Evolutionary conservation across 1,284 basidiomycete genomes (phyloP).

Genomic region (Malassezia restricta): DNA sequence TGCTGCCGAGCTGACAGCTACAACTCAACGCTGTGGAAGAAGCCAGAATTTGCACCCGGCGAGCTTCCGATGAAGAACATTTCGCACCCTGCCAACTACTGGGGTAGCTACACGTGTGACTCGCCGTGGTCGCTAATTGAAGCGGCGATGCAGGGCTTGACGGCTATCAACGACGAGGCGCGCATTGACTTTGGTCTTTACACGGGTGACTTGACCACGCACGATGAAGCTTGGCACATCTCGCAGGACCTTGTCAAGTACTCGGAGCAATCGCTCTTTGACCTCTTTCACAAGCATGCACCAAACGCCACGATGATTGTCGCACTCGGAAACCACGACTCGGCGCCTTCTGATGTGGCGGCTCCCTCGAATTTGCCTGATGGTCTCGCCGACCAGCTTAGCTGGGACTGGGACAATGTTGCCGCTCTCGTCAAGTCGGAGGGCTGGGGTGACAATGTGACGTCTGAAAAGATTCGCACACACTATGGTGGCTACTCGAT

Average conservation of each 20-base stretch:
- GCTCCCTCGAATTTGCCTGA: slow-evolving; percentile 30
- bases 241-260: slow-evolving; percentile 35
- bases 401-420: slow-evolving; percentile 43
- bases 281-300: slow-evolving; percentile 25
- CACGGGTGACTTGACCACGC: slow-evolving; percentile 63
- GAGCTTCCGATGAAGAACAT: slow-evolving; percentile 23
- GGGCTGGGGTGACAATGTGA: slow-evolving; percentile 57
- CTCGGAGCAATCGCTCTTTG: slow-evolving; percentile 40
- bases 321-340: slow-evolving; percentile 45
- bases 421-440: slow-evolving; percentile 45
- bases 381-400: slow-evolving; percentile 27
- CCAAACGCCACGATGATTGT: slow-evolving; percentile 36
- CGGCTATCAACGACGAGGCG: slow-evolving; percentile 52
- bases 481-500: slow-evolving; percentile 69
- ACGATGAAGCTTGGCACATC: slow-evolving; percentile 36
- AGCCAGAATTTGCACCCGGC: slow-evolving; percentile 20
- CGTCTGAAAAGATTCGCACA: slow-evolving; percentile 54
- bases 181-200: slow-evolving; percentile 58
- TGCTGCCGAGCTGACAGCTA: slow-evolving; percentile 59
- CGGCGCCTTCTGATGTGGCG: slow-evolving; percentile 30
- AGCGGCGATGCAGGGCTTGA: slow-evolving; percentile 59
- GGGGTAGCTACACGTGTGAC: slow-evolving; percentile 52
- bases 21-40: slow-evolving; percentile 51
- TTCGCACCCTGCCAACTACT: slow-evolving; percentile 31
- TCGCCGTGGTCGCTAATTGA: slow-evolving; percentile 57